Conservation (phyloP, 352 stramenopile species). For the Phytophthora nicotianae region DNA sequence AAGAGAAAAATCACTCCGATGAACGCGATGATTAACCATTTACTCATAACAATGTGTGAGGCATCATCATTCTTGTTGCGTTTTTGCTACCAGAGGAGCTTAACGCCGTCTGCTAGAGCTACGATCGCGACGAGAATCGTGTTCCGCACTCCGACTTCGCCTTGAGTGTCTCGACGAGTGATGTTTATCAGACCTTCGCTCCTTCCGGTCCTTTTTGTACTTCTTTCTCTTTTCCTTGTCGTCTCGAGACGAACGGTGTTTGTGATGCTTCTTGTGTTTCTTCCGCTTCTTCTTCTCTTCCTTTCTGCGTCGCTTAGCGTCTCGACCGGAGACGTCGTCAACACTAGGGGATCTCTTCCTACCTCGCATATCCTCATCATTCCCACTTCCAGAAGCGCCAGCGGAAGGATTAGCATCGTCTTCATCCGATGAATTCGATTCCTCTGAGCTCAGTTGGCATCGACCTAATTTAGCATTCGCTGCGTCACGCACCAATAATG, state of each 20-base stretch:
- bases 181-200: constrained; percentile 37
- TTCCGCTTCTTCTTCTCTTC: constrained; percentile 38
- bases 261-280: constrained; percentile 47
- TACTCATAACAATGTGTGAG: too few relatives aligned
- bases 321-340: constrained; percentile 1
- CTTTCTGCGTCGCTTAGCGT: constrained; percentile 20
- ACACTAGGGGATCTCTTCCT: constrained; percentile 20
- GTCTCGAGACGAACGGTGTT: constrained; percentile 34
- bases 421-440: constrained; percentile 31
- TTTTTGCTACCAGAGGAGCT: too few relatives aligned
- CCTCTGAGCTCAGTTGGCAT: constrained; percentile 3
- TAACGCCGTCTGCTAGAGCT: constrained; percentile 20
- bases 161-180: constrained; percentile 32
- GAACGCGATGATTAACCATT: too few relatives aligned
- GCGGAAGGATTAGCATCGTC: constrained; percentile 3
- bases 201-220: constrained; percentile 32
- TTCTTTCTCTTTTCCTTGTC: constrained; percentile 35
- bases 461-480: constrained; percentile 2
- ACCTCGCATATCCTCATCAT: neutral
- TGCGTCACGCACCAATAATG: neutral
- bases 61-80: too few relatives aligned
- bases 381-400: neutral
- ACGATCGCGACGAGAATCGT: constrained; percentile 16
- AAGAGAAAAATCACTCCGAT: too few relatives aligned
- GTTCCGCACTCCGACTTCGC: constrained; percentile 29